phyloP scores from a whole-genome alignment of 139 green algal genomes.

The Ettlia oleoabundans region DNA sequence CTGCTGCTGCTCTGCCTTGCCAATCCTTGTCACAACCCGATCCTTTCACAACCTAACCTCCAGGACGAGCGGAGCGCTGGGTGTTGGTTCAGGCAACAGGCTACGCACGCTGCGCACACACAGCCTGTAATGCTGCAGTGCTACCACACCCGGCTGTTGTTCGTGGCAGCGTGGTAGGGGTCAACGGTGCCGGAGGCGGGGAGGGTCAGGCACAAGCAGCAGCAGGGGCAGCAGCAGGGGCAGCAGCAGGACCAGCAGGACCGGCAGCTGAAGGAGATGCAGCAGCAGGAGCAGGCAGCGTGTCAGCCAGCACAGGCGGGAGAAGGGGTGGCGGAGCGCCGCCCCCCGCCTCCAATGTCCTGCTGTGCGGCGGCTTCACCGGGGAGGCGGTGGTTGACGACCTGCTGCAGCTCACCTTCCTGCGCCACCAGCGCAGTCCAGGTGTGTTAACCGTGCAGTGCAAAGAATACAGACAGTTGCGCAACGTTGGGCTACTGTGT shows the following conservation, averaged over 20 bases:
- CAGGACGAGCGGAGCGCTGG: constrained; percentile 59
- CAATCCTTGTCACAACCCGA: no score
- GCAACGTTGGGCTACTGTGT: no score
- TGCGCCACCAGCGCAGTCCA: constrained; percentile 14
- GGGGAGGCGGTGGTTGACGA: constrained; percentile 61
- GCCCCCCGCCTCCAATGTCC: constrained; percentile 37
- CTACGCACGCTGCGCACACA: constrained; percentile 64
- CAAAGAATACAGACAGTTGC: no score
- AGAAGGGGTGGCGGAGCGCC: no score
- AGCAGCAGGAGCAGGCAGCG: neutral
- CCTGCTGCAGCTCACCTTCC: constrained; percentile 52
- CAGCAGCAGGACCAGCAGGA: neutral
- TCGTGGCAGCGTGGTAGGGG: no score
- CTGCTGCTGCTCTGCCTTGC: no score
- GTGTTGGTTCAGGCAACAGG: constrained; percentile 48
- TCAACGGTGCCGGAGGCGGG: neutral
- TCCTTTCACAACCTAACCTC: no score
- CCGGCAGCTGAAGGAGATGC: constrained; percentile 27
- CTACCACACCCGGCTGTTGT: neutral
- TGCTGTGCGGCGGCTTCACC: constrained; percentile 61
- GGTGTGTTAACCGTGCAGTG: no score
- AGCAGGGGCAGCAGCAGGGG: constrained; percentile 16
- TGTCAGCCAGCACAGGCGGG: no score
- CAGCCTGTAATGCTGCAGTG: constrained; percentile 3
- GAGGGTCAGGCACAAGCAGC: constrained; percentile 15